Base-by-base conservation (phyloP, 2,329 filamentous ascomycete species). In the Amylocarpus encephaloides region DNA sequence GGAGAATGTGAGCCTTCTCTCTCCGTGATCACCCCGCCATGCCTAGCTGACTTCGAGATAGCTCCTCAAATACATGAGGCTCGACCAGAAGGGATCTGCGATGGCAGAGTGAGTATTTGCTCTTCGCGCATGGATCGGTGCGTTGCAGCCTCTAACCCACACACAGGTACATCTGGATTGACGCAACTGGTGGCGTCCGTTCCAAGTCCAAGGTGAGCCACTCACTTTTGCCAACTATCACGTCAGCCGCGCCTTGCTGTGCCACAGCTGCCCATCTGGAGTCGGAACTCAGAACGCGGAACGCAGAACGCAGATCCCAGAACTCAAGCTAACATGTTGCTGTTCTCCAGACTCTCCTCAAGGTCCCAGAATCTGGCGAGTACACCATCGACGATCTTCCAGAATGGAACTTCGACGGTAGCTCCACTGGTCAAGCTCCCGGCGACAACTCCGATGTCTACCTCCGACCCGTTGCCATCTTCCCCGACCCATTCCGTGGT, bases 371-470 rank as follows among this genome's bases (percentile, higher is more conserved):
- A 35, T 75, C 50, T 33, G 64, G 62, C 43, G 49, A 62, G 42
- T 62, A 64, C 54, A 65, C 55, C 54, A 70, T 83, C 56, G 77
- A 80, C 51, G 83, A 87, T 57, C 82, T 88, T 56, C 80, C 84
- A 63, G 83, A 88, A 73, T 88, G 84, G 85, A 88, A 87, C 74
- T 88, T 88, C 65, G 85, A 88, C 69, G 92, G 92, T 66, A 95
- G 89, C 51, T 95, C 90, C 12, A 96, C 90, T 61, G 84, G 80
- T 62, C 92, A 97, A 73, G 92, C 92, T 43, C 88, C 89, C 36
- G 90, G 91, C 65, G 87, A 94, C 72, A 93, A 97, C 82, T 95
- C 89, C 43, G 92, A 97, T 73, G 88, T 96, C 77, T 96, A 95
- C 81, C 88, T 97, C 63, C 86, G 88, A 68, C 91, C 91, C 52